Evolutionary conservation across 2,329 filamentous ascomycete genomes (phyloP).

Genomic region (Peltaster fructicola): DNA sequence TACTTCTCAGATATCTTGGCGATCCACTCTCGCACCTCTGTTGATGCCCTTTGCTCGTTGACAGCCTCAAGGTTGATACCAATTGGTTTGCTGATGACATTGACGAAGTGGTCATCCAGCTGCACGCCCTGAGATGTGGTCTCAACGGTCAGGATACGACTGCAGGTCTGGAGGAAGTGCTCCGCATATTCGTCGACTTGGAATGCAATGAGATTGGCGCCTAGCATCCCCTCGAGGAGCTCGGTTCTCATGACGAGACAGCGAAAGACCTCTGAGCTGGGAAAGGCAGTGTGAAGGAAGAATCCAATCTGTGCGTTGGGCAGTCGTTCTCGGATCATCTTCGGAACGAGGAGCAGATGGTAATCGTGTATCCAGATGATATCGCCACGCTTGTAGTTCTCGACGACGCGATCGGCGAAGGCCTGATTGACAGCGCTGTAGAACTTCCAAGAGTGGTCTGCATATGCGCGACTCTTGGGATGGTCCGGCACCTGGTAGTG

Average conservation of each 20-base stretch:
- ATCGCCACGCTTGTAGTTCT: conserved; percentile 86
- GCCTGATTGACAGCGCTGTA: conserved; percentile 85
- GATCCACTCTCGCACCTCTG: conserved; percentile 63
- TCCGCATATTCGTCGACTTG: conserved; percentile 86
- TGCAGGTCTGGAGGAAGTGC: conserved; percentile 92
- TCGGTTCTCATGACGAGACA: conserved; percentile 76
- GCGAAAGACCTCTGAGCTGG: conserved; percentile 88
- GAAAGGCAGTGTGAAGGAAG: conserved; percentile 88
- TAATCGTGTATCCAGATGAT: conserved; percentile 94
- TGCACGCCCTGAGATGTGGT: conserved; percentile 77
- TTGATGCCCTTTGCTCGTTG: conserved; percentile 35
- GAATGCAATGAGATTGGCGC: conserved; percentile 82
- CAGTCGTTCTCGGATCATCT: conserved; percentile 75
- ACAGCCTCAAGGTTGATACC: conserved; percentile 76
- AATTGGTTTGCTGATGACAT: conserved; percentile 71
- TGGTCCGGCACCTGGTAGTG: conserved; percentile 97
- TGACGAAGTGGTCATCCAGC: conserved; percentile 81
- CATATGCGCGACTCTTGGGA: conserved; percentile 93
- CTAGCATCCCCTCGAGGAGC: conserved; percentile 79
- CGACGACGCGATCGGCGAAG: conserved; percentile 78
- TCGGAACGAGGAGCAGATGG: conserved; percentile 73
- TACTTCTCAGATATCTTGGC: conserved; percentile 68
- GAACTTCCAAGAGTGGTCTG: conserved; percentile 91
- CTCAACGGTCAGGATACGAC: conserved; percentile 75
- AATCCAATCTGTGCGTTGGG: conserved; percentile 92